Percentiles rank a stretch among this genome's conserved stretches.
Conservation (phyloP, 2,329 filamentous ascomycete species). For the Colletotrichum zoysiae region DNA sequence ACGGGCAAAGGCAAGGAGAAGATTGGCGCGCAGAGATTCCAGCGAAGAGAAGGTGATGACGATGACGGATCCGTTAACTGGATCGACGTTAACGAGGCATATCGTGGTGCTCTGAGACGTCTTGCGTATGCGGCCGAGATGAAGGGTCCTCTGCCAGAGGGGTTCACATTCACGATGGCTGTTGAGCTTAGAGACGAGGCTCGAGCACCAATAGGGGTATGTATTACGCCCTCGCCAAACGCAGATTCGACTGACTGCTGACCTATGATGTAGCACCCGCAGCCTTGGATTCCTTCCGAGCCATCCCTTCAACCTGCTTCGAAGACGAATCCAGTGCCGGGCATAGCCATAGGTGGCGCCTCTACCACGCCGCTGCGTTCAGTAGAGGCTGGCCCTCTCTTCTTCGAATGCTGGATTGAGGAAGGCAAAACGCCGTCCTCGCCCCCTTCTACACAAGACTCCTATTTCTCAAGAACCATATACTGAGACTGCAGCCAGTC, state of each 20-base stretch:
- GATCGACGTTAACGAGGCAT: conserved; percentile 77
- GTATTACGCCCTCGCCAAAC: conserved; percentile 45
- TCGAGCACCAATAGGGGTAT: conserved; percentile 69
- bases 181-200: conserved; percentile 76
- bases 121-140: conserved; percentile 71
- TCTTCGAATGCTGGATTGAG: conserved; percentile 77
- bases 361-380: conserved; percentile 65
- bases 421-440: conserved; percentile 58
- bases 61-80: conserved; percentile 57
- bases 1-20: conserved; percentile 37
- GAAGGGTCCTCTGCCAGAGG: conserved; percentile 68
- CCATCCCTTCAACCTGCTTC: conserved; percentile 58
- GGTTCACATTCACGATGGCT: conserved; percentile 81
- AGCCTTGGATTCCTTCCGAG: conserved; percentile 71
- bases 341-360: conserved; percentile 51
- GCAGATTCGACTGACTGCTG: conserved; percentile 21
- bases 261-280: conserved; percentile 61
- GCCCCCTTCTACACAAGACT: conserved; percentile 29
- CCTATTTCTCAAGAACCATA: conserved; percentile 23
- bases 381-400: conserved; percentile 69
- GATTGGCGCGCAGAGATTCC: conserved; percentile 45
- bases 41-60: conserved; percentile 44
- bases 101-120: conserved; percentile 75
- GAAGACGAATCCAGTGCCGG: conserved; percentile 47
- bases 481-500: background rate